These are phyloP conservation scores for Ligustrum vulgare DNA, from an alignment of 257 asterid genomes.

Conservation along the genomic window DNA sequence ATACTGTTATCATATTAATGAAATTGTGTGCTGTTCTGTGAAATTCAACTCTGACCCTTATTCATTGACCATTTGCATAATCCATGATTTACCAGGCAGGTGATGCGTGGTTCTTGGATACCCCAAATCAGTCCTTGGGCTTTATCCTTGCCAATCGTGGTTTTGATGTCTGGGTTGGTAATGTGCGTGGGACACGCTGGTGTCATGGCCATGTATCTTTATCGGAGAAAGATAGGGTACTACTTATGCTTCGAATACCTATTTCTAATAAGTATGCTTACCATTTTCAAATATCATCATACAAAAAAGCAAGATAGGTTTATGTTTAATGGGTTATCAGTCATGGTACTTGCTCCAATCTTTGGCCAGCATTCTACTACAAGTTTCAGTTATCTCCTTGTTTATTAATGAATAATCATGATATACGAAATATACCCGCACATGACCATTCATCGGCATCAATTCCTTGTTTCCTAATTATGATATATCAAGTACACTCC, in stretches of 20 bases:
- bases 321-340: not conserved
- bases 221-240: constrained; percentile 62
- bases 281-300: not conserved
- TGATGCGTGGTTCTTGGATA: constrained; percentile 94
- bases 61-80: constrained; percentile 10
- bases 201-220: constrained; percentile 85
- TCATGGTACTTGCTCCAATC: not conserved
- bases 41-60: not conserved
- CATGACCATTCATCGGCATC: not conserved
- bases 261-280: not conserved
- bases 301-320: not conserved
- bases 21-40: not conserved
- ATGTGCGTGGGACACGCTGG: constrained; percentile 98
- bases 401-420: not conserved
- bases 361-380: not conserved
- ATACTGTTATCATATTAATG: not conserved
- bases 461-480: not conserved
- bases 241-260: not conserved
- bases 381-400: not conserved
- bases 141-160: constrained; percentile 89
- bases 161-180: constrained; percentile 97
- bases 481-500: constrained; percentile 5
- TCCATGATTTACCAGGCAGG: constrained; percentile 66
- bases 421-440: constrained; percentile 6
- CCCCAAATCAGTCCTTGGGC: constrained; percentile 74